Evolutionary conservation across 2,329 filamentous ascomycete genomes (phyloP), one percentile per base, ranked within the genome.

Genomic region (Chrysosporium keratinophilum): DNA sequence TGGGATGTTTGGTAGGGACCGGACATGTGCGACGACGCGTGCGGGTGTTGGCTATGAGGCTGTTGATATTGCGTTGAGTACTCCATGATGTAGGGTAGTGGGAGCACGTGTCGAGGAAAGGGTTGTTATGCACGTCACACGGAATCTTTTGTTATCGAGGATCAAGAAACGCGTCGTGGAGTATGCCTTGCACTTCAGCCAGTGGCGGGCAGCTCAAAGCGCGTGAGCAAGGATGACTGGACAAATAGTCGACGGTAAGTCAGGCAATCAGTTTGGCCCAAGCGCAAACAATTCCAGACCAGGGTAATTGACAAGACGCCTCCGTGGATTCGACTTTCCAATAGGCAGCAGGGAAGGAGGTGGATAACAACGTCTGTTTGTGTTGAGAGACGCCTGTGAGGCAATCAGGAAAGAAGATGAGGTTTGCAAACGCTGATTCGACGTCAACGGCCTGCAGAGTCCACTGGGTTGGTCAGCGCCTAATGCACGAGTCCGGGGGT

Each of bases 61-160:
- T 82, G 78, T 71, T 81, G 82, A 66, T 83, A 81, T 67, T 87
- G 85, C 73, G 84, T 81, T 69, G 81, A 79, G 76, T 86, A 87
- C 73, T 87, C 84, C 84, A 87, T 87, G 57, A 50, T 56, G 50
- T 31, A 51, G 62, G 63, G 37, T 7, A 19, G 11, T 34, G 37
- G 4, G 15, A 43, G 14, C n/a, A 43, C 14, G 51, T 34, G 35
- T 23, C n/a, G 37, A 49, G 5, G 35, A 7, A 42, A 54, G 51
- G 40, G 51, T 20, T 20, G 33, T 35, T 28, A 34, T 28, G 49
- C 48, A 51, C 28, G 49, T 51, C 40, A 44, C 49, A 51, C 49
- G 28, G 23, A 28, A 15, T 37, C 15, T 31, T 51, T 51, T 19
- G 39, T 51, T 44, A 28, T 41, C n/a, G 37, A 39, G 20, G 37